phyloP scores from a whole-genome alignment of 257 asterid genomes.

The Przewalskia tangutica region DNA sequence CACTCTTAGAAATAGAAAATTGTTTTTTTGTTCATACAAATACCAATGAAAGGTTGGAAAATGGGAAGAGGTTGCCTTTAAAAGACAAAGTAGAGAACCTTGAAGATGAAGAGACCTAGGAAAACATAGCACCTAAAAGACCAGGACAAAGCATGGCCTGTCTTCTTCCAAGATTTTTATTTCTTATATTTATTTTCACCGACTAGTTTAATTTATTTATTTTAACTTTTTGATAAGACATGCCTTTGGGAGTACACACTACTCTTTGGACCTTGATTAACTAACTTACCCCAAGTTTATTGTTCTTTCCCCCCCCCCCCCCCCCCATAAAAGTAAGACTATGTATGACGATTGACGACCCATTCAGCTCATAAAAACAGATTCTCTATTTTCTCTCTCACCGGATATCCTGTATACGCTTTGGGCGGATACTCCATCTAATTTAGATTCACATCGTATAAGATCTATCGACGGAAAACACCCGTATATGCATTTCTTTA shows the following conservation, averaged over 20 bases:
- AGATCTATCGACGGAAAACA: too few species aligned
- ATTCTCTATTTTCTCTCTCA: too few species aligned
- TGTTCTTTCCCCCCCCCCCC: constrained; percentile 25
- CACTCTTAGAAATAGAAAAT: neutral
- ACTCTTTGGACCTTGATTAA: neutral
- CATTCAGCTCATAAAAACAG: neutral
- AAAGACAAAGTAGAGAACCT: constrained; percentile 14
- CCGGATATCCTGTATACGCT: too few species aligned
- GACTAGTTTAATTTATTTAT: neutral
- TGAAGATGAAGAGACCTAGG: neutral
- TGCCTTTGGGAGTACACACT: constrained; percentile 33
- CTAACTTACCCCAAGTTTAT: constrained; percentile 16
- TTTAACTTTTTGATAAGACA: constrained; percentile 24
- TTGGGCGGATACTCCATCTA: too few species aligned
- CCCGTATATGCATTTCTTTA: too few species aligned
- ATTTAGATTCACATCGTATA: too few species aligned
- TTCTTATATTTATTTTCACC: constrained; percentile 16
- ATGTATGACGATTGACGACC: neutral
- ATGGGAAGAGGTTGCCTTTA: neutral
- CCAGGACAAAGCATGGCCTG: constrained; percentile 21
- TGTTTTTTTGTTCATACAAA: neutral
- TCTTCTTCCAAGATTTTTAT: neutral
- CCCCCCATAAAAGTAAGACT: neutral
- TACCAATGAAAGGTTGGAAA: constrained; percentile 4
- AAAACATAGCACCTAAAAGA: constrained; percentile 12